Percentiles rank a stretch among this genome's conserved stretches.
Conservation (phyloP, 2,329 filamentous ascomycete species). For the Verticillium tricorpus region DNA sequence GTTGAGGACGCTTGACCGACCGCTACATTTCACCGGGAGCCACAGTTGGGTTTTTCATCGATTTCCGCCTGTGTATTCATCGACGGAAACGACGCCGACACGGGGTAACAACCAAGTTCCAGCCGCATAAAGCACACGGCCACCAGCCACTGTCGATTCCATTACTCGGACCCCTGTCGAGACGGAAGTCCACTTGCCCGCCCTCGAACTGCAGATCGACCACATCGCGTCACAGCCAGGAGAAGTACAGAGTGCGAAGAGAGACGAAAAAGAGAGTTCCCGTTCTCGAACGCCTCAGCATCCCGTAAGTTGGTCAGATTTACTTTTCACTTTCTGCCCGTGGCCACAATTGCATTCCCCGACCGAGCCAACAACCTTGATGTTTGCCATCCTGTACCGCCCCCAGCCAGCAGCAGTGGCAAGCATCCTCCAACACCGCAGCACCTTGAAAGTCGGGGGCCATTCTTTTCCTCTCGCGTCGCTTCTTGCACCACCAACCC, state of each 20-base stretch:
- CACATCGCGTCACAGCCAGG: neutral
- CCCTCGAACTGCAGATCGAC: conserved; percentile 1
- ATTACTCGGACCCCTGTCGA: neutral
- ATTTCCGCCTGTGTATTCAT: neutral
- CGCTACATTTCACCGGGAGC: too few relatives aligned
- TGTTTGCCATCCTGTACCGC: neutral
- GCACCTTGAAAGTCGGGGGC: neutral
- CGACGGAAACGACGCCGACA: neutral
- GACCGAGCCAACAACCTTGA: neutral
- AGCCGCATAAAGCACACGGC: neutral
- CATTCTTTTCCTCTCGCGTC: neutral
- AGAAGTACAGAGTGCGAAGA: neutral
- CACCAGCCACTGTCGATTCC: neutral
- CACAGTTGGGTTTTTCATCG: too few relatives aligned
- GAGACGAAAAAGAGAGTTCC: neutral
- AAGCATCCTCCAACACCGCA: neutral
- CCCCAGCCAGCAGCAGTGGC: neutral
- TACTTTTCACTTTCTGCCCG: neutral
- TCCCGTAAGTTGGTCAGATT: neutral
- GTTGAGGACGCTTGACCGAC: too few relatives aligned
- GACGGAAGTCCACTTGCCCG: neutral
- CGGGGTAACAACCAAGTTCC: neutral
- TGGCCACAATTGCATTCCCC: neutral
- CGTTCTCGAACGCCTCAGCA: neutral
- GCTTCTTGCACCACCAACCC: neutral